A percentile compares a stretch with the other conserved stretches of the same genome.
These are phyloP conservation scores for Penicillium tannophilum DNA, from an alignment of 495 filamentous ascomycete species.

Conservation along the genomic window DNA sequence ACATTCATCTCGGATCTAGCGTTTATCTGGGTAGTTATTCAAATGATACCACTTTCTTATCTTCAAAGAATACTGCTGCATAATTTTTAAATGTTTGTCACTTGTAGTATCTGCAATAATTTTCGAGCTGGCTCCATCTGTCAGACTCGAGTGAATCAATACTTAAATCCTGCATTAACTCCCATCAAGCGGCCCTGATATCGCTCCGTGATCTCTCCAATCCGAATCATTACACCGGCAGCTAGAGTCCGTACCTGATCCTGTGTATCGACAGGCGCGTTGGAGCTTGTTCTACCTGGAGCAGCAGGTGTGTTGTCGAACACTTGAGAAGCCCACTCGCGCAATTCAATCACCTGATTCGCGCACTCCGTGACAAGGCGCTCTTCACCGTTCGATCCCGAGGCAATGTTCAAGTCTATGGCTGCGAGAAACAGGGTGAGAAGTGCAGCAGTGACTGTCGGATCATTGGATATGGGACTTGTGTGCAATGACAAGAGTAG, in stretches of 20 bases:
- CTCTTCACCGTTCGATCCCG: slow-evolving; percentile 59
- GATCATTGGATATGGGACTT: slow-evolving; percentile 53
- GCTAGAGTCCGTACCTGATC: slow-evolving; percentile 58
- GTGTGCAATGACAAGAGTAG: slow-evolving; percentile 50
- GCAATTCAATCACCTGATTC: slow-evolving; percentile 41
- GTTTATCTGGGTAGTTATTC: slow-evolving; percentile 11
- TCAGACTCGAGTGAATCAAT: slow-evolving; percentile 23
- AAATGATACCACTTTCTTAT: slow-evolving; percentile 22
- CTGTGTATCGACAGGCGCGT: slow-evolving; percentile 45
- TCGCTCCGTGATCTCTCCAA: slow-evolving; percentile 78
- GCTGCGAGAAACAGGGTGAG: slow-evolving; percentile 79
- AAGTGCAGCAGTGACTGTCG: slow-evolving; percentile 67
- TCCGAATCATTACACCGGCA: slow-evolving; percentile 78
- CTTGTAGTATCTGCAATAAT: not conserved
- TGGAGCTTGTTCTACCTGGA: slow-evolving; percentile 5
- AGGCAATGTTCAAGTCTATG: slow-evolving; percentile 72
- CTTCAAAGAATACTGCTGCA: not conserved
- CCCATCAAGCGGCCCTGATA: slow-evolving; percentile 66
- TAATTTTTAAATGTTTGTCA: not conserved
- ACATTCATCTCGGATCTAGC: slow-evolving; percentile 9
- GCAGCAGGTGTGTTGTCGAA: slow-evolving; percentile 59
- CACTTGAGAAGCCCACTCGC: slow-evolving; percentile 56
- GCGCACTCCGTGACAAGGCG: slow-evolving; percentile 63
- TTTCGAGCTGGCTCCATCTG: not conserved
- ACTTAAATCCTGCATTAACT: slow-evolving; percentile 50